Base-by-base conservation (phyloP, 805 yeast species). In the Ogataea chonburiensis region DNA sequence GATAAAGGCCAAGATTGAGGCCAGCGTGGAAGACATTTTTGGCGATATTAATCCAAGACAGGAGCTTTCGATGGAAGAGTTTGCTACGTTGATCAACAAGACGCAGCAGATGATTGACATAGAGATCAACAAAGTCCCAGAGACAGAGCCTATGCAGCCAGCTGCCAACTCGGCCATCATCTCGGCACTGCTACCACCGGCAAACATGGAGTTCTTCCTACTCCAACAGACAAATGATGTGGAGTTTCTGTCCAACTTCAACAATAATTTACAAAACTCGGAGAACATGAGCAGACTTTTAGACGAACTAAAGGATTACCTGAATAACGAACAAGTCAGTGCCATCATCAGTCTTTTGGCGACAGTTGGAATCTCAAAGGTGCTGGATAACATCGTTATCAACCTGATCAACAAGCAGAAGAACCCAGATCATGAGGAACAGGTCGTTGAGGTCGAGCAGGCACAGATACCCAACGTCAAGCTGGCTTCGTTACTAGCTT, bases 401-500 rank as follows among this genome's bases (percentile, higher is more conserved):
- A 39, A 28, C 3, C 36, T 50, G 31, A 37, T 37, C 28, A 43
- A 33, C 22, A 42, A 44, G 29, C 40, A 42, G 21, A 33, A 33
- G 7, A 24, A 27, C 19, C 39, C 34, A 33, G 40, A 36, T 21
- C 21, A 49, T 46, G 21, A 22, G 23, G 36, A 33, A 20, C 38
- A 28, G 33, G 32, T 20, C 9, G 10, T 19, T 14, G 29, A 35
- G 12, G 12, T 31, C n/a, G 37, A 33, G 14, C 31, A 33, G 9
- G 28, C 34, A 11, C 34, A 40, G 35, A 22, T 33, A 6, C 49
- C 49, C 17, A 43, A 43, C 28, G 60, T 68, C 50, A 78, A 75
- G 64, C 68, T 86, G 36, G 95, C 95, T 2, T 75, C 77, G 17
- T 68, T 81, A 25, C 65, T 86, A 41, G 91, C 91, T 1, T 77